phyloP scores from a whole-genome alignment of 1,284 basidiomycete genomes.

The Tilletia caries region DNA sequence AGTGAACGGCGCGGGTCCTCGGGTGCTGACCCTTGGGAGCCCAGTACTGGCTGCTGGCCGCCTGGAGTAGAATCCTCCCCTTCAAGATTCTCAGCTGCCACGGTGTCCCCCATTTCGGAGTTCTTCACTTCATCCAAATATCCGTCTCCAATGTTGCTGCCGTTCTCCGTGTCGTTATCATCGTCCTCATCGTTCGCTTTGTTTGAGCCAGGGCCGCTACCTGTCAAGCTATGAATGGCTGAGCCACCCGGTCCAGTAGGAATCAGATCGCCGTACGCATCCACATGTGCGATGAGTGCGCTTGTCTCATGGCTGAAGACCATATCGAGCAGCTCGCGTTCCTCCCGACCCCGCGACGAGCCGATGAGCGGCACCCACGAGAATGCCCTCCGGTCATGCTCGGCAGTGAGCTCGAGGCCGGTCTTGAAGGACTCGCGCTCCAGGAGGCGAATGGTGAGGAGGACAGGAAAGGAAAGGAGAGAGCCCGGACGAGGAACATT shows the following conservation, averaged over 20 bases:
- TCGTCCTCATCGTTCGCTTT: background rate
- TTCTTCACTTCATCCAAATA: conserved; percentile 24
- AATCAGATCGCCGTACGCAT: background rate
- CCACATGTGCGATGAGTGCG: background rate
- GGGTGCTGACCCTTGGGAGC: background rate
- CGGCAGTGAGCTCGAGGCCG: conserved; percentile 38
- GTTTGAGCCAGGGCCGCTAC: background rate
- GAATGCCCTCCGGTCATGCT: conserved; percentile 28
- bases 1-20: background rate
- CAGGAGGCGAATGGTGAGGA: conserved; percentile 74
- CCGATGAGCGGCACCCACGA: conserved; percentile 22
- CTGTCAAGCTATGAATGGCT: background rate
- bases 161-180: conserved; percentile 20
- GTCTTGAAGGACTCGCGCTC: conserved; percentile 64
- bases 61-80: background rate
- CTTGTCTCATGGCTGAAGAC: background rate
- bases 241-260: too few species aligned
- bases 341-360: conserved; percentile 13
- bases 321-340: conserved; percentile 7
- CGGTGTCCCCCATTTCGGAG: background rate
- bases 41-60: background rate
- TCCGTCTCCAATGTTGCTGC: background rate
- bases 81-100: background rate
- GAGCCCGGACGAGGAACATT: conserved; percentile 61
- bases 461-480: conserved; percentile 82